A percentile compares a stretch with the other conserved stretches of the same genome.
These are phyloP conservation scores for Suillus hirtellus DNA, from an alignment of 768 basidiomycete genomes.

Conservation along the genomic window DNA sequence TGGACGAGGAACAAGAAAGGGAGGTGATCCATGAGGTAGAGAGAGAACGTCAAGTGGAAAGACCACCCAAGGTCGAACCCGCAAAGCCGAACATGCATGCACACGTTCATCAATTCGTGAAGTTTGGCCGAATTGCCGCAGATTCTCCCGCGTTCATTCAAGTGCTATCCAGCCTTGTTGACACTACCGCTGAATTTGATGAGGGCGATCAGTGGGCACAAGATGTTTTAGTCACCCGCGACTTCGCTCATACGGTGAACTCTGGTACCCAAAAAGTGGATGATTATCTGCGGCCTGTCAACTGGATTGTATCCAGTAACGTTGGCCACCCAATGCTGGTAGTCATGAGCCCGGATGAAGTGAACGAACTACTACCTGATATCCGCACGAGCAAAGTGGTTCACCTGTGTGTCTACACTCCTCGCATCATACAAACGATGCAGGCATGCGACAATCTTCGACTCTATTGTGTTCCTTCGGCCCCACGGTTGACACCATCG, in stretches of 20 bases:
- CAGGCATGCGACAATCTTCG: constrained; percentile 37
- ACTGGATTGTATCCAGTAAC: constrained; percentile 29
- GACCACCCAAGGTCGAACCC: constrained; percentile 31
- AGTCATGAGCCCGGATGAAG: constrained; percentile 45
- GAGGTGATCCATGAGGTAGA: constrained; percentile 50
- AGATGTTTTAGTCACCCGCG: constrained; percentile 18
- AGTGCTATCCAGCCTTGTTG: constrained; percentile 16
- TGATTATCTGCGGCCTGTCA: constrained; percentile 30
- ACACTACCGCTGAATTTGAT: constrained; percentile 12
- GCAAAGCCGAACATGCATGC: constrained; percentile 24
- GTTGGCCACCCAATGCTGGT: constrained; percentile 25
- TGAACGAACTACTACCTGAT: constrained; percentile 35
- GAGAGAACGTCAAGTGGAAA: constrained; percentile 39
- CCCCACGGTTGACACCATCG: constrained; percentile 4
- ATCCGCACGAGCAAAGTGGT: constrained; percentile 35
- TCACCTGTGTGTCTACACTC: constrained; percentile 45
- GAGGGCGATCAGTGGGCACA: constrained; percentile 27
- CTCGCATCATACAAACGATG: constrained; percentile 36
- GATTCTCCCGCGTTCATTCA: constrained; percentile 24
- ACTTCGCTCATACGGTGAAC: constrained; percentile 19
- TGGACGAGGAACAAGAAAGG: constrained; percentile 53
- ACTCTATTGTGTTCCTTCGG: constrained; percentile 16
- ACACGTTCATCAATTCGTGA: constrained; percentile 27
- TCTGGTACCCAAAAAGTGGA: not conserved
- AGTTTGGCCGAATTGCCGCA: constrained; percentile 26